Conservation (phyloP, 352 stramenopile species). For the Saprolegnia diclina region DNA sequence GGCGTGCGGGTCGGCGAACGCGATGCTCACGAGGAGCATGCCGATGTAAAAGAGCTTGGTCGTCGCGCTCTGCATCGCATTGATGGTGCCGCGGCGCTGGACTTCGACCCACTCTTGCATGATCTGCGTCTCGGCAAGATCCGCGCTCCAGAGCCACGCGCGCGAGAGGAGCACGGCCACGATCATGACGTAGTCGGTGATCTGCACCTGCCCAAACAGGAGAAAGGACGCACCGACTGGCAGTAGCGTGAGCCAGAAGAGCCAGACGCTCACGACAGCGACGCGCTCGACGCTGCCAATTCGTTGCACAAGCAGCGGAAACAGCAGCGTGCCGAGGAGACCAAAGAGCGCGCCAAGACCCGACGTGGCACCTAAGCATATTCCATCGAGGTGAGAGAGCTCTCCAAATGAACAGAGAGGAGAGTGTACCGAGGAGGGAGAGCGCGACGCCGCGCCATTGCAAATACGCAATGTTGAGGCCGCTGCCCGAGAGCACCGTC, state of each 20-base stretch:
- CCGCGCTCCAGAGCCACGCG: constrained; percentile 49
- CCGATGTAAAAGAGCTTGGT: constrained; percentile 62
- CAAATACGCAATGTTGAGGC: constrained; percentile 52
- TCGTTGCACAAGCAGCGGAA: constrained; percentile 33
- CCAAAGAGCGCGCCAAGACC: constrained; percentile 44
- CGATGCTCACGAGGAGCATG: constrained; percentile 43
- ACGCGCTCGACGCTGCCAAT: constrained; percentile 42
- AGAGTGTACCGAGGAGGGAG: constrained; percentile 35
- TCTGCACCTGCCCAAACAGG: constrained; percentile 36
- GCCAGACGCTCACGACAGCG: constrained; percentile 48
- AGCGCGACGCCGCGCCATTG: constrained; percentile 56
- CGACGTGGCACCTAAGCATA: constrained; percentile 30
- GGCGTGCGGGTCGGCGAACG: constrained; percentile 47
- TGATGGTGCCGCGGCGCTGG: constrained; percentile 46
- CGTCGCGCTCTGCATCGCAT: constrained; percentile 57
- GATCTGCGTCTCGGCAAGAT: constrained; percentile 61
- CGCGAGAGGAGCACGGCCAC: constrained; percentile 44
- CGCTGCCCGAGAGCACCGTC: constrained; percentile 45
- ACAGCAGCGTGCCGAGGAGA: constrained; percentile 46
- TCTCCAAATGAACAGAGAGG: neutral
- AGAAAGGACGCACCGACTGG: constrained; percentile 41
- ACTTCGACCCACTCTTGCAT: constrained; percentile 67
- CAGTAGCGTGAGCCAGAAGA: constrained; percentile 51
- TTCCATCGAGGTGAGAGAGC: too few relatives aligned
- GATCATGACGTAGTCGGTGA: constrained; percentile 55